Evolutionary conservation across 148 eudicot genomes (phyloP).

Genomic region (Persicaria maculosa): DNA sequence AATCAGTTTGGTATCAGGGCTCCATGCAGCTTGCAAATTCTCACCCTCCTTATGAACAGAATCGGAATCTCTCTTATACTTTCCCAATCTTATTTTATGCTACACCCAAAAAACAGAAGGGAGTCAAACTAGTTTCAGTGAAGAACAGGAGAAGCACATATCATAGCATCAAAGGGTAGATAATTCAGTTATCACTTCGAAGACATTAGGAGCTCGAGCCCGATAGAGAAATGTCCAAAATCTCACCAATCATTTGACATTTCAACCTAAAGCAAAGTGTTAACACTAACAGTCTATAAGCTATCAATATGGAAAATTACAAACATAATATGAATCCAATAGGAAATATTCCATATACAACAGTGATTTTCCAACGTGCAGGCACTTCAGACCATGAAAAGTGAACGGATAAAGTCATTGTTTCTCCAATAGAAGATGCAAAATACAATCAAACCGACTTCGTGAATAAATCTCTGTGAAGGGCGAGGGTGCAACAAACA

Average conservation of each 20-base stretch:
- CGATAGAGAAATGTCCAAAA: neutral
- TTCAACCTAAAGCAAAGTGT: neutral
- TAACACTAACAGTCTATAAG: neutral
- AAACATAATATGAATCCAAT: neutral
- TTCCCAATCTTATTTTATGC: slow-evolving; percentile 88
- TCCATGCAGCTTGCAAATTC: slow-evolving; percentile 84
- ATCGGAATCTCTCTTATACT: slow-evolving; percentile 61
- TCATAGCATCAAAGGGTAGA: neutral
- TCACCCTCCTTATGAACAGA: slow-evolving; percentile 74
- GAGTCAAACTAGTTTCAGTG: slow-evolving; percentile 4
- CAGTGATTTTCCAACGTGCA: neutral
- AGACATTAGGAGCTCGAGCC: neutral
- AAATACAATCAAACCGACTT: neutral
- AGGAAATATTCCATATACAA: neutral
- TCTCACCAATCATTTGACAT: neutral
- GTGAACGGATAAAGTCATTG: neutral
- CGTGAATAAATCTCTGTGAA: neutral
- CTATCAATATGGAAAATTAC: neutral
- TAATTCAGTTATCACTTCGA: neutral
- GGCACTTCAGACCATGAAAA: neutral
- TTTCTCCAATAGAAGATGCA: neutral
- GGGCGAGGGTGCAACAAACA: neutral
- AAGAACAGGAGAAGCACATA: neutral
- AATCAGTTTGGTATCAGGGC: slow-evolving; percentile 73
- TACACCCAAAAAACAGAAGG: slow-evolving; percentile 21